Evolutionary conservation across 1,139 yeast species (phyloP), one percentile per base, ranked within the genome.

Genomic region (Lodderomyces parapsilosis): DNA sequence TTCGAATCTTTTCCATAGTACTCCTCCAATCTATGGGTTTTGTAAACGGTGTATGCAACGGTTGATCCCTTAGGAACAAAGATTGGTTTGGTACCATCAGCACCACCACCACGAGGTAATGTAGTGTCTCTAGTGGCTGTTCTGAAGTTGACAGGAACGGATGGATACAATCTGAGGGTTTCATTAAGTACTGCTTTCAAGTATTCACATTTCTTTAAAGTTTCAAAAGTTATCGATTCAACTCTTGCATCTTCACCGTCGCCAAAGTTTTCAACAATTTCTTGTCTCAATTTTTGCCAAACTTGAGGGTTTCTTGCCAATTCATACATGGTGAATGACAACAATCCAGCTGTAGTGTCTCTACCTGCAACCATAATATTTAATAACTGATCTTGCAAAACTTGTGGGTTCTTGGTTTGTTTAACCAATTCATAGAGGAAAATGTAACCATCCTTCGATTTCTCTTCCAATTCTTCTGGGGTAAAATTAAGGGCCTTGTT

Each of bases 91-190:
- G 47, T 39, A n/a, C 65, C 71, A 45, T 74, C 70, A 2, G 59
- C 55, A 8, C 81, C 81, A 27, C 80, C 81, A 23, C 81, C 81
- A 23, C 62, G 60, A 11, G 81, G 81, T 37, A 76, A 60, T 3
- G 71, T 63, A 2, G 81, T 76, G 51, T 73, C 68, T 40, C 55
- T 63, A 23, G 69, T 72, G 6, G 57, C 52, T 32, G 62, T 60
- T 44, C 85, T 66, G 53, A 68, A 68, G 53, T 80, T 80, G 38
- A 65, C 55, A 20, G 84, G 83, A 20, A 80, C 84, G 5, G 77
- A 66, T 10, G 84, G 85, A 51, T 77, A 78, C 50, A 79, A 55
- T 49, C 84, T 66, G 47, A 80, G 68, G 5, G 66, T 62, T 57
- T 80, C 85, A 53, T 76, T 76, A 36, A 80, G 54, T 34, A 76